Evolutionary conservation across 1,139 yeast genomes (phyloP), one percentile per base, ranked within the genome.

Genomic region (Arxiozyma heterogenica): DNA sequence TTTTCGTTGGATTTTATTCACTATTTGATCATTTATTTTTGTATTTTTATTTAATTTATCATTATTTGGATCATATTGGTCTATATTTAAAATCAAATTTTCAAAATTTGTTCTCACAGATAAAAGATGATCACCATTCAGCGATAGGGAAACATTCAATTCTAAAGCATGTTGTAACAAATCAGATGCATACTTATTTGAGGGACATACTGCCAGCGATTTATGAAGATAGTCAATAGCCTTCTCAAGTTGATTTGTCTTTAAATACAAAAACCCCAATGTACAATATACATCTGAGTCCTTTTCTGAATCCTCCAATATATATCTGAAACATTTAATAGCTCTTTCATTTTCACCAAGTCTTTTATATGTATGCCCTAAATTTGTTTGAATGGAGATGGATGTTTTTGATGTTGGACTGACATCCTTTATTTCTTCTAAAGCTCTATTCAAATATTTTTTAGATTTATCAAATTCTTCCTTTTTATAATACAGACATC

Each of bases 301-400:
- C 52, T 79, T 79, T 50, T 83, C 83, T 41, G 90, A 79, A 17
- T 85, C 75, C 57, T 81, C 81, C 44, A 86, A 69, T 5, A 93
- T 96, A 61, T 84, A 84, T 57, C 82, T 82, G 68, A 93, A 90
- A 64, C 87, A 86, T 44, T 76, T 79, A 47, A 90, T 74, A 0
- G 98, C 86, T 63, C 82, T 80, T 51, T 81, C 80, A 55, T 75
- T 80, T 54, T 79, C 77, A 53, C 81, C 83, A 54, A 82, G 70
- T 53, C 89, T 77, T 55, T 98, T 75, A 67, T 85, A 88, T 3
- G 93, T 95, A 69, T 91, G 98, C 0, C 96, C 98, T 56, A 93
- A 74, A 67, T 94, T 94, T 22, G 91, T 80, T 68, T 88, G 90
- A 41, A 94, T 86, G 3, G 96, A 86, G 0, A 85, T 75, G 88